Conservation (phyloP, 2,329 filamentous ascomycete species). For the Leptosphaerulina australis region DNA sequence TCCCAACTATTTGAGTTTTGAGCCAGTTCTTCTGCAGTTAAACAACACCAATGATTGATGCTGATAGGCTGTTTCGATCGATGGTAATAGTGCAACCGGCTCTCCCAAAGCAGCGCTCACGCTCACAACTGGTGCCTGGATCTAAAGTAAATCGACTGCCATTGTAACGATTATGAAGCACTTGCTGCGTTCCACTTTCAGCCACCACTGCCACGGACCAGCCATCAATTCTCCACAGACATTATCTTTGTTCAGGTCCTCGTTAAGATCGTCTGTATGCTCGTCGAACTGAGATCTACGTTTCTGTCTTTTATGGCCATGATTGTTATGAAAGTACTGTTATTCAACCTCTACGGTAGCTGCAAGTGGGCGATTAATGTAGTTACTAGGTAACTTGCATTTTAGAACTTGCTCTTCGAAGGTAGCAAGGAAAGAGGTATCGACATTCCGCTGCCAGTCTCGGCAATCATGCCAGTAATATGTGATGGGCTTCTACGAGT, state of each 20-base stretch:
- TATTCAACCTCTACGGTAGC: not conserved
- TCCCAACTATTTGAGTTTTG: not conserved
- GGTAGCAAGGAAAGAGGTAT: not conserved
- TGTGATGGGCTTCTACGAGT: not conserved
- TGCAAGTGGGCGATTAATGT: not conserved
- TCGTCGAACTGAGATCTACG: not conserved
- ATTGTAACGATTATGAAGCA: conserved; percentile 17
- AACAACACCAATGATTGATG: conserved; percentile 1
- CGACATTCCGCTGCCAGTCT: not conserved
- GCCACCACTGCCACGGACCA: conserved; percentile 6
- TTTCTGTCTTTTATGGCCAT: not conserved
- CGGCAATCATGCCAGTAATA: not conserved
- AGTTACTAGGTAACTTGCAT: not conserved
- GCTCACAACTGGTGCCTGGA: conserved; percentile 11
- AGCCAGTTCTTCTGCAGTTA: conserved; percentile 8
- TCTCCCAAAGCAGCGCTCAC: conserved; percentile 13
- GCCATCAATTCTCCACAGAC: not conserved
- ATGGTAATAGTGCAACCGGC: conserved; percentile 12
- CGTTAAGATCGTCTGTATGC: not conserved
- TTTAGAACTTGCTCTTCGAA: not conserved
- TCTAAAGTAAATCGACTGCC: conserved; percentile 12
- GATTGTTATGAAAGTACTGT: not conserved
- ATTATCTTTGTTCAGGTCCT: not conserved
- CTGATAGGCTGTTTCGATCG: conserved; percentile 3
- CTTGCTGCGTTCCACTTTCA: conserved; percentile 1